Base-by-base conservation (phyloP, 768 basidiomycete species). In the Dictyophora rubrovolvata region DNA sequence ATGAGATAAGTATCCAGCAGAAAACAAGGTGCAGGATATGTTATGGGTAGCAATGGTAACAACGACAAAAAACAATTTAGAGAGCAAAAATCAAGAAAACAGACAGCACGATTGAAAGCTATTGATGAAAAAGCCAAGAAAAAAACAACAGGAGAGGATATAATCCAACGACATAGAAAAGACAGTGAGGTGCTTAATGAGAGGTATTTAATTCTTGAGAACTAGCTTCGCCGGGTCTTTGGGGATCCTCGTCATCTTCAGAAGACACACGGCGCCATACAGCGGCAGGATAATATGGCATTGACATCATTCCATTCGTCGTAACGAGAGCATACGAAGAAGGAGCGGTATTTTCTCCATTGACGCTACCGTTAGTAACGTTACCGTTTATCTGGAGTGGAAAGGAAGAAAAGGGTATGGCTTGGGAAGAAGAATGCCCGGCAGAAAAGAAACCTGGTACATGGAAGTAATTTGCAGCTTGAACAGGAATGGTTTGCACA, bases 231-330 rank as follows among this genome's bases (percentile, higher is more conserved):
- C 7, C 49, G 4, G 49, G 21, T 21, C 47, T 59, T 17, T 59
- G 57, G 17, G 18, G 35, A 17, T 34, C 33, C 49, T 59, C 57
- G n/a, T 50, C 57, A 16, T 28, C 11, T 20, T 35, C 46, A 42
- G 21, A n/a, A 22, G 4, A 52, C 35, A 7, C 7, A 22, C 50
- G 22, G 49, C 57, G 52, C 9, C 48, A 48, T 52, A 35, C 11
- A 21, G 49, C 21, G 22, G 42, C 16, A 21, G 36, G 42, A 56
- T 59, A 59, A 20, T 59, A 52, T 7, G 48, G 35, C 55, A 56
- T 48, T 2, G n/a, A 14, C 34, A 47, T 49, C 17, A 42, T 22
- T 21, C 49, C 50, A 16, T 48, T n/a, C 18, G 50, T 47, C 4
- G 57, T 14, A 52, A 28, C 49, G 18, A 53, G 28, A 18, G 57